Evolutionary conservation across 768 basidiomycete genomes (phyloP).

Genomic region (Podaxis sp.): DNA sequence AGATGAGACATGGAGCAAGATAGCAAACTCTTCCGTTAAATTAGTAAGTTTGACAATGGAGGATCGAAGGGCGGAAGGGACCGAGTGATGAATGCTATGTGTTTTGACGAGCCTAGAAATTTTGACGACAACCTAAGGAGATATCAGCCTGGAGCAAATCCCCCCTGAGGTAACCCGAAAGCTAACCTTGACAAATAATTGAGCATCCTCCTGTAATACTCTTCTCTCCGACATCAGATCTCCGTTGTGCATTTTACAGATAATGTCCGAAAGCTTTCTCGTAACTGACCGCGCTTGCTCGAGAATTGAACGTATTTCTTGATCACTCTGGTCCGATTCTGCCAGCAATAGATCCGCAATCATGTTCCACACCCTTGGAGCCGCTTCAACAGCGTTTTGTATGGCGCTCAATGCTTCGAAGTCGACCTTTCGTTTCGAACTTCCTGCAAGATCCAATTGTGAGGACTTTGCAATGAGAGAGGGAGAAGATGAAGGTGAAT

Average conservation of each 20-base stretch:
- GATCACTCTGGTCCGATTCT: slow-evolving; percentile 38
- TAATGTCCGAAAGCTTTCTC: slow-evolving; percentile 51
- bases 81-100: slow-evolving; percentile 53
- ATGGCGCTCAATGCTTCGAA: slow-evolving; percentile 78
- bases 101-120: slow-evolving; percentile 71
- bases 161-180: neutral
- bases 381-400: slow-evolving; percentile 71
- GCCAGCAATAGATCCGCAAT: slow-evolving; percentile 64
- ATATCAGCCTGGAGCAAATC: neutral
- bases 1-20: slow-evolving; percentile 81
- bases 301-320: slow-evolving; percentile 50
- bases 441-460: slow-evolving; percentile 44
- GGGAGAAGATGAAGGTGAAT: slow-evolving; percentile 32
- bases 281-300: slow-evolving; percentile 64
- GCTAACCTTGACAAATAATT: slow-evolving; percentile 74
- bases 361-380: slow-evolving; percentile 78
- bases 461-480: slow-evolving; percentile 31
- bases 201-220: slow-evolving; percentile 71
- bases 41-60: slow-evolving; percentile 77
- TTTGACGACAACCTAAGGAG: slow-evolving; percentile 62
- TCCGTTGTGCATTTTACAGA: slow-evolving; percentile 54
- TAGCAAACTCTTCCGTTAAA: slow-evolving; percentile 83
- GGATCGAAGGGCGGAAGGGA: slow-evolving; percentile 51
- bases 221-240: slow-evolving; percentile 52
- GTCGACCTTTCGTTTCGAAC: slow-evolving; percentile 64